Evolutionary conservation across 169 alveolate species (phyloP).

Genomic region (Ophryocystis elektroscirrha): DNA sequence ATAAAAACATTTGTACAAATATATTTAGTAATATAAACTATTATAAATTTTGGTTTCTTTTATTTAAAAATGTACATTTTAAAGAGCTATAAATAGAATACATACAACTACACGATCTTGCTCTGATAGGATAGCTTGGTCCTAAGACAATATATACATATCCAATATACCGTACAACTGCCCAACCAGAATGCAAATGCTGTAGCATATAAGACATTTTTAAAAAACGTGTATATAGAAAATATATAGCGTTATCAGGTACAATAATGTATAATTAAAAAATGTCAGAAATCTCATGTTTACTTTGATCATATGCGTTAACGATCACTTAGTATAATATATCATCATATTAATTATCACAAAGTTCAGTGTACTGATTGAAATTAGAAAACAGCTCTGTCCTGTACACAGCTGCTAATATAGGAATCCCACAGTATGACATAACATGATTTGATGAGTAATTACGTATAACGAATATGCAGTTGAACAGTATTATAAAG

Average conservation of each 20-base stretch:
- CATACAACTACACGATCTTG: constrained; percentile 73
- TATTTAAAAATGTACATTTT: background rate
- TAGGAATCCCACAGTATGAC: background rate
- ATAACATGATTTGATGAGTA: background rate
- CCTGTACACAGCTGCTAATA: constrained; percentile 4
- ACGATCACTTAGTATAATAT: too few species aligned
- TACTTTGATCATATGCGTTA: too few species aligned
- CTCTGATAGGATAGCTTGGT: constrained; percentile 86
- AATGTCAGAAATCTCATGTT: too few species aligned
- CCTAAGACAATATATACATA: too few species aligned
- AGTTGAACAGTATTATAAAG: background rate
- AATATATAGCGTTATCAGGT: background rate
- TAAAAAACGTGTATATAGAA: too few species aligned
- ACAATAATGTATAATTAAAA: too few species aligned
- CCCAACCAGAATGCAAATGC: constrained; percentile 93
- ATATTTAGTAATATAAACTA: too few species aligned
- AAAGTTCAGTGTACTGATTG: too few species aligned
- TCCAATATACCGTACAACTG: too few species aligned
- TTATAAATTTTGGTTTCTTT: background rate
- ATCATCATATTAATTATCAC: too few species aligned
- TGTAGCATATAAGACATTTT: constrained; percentile 90
- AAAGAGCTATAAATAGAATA: background rate
- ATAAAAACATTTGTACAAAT: background rate
- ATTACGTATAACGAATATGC: background rate
- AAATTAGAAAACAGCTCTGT: too few species aligned